phyloP scores from a whole-genome alignment of 768 basidiomycete genomes.

The Mrakia blollopis region DNA sequence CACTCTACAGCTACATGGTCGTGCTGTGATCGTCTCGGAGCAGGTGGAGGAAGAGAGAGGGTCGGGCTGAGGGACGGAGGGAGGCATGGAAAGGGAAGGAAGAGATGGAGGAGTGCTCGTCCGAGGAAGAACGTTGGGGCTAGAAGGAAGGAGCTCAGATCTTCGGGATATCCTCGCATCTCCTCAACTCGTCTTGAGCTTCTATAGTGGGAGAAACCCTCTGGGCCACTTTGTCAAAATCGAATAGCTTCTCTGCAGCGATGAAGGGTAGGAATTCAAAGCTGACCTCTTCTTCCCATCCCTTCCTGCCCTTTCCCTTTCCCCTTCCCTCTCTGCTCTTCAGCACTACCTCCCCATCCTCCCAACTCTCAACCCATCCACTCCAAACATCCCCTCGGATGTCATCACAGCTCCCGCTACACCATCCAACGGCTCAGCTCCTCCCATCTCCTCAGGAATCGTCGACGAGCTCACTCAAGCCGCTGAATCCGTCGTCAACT shows the following conservation, averaged over 20 bases:
- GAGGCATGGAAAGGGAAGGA: no score
- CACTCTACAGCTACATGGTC: no score
- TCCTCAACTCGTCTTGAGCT: no score
- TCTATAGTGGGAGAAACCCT: no score
- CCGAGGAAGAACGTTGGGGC: not conserved
- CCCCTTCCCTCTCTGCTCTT: not conserved
- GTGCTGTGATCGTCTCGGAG: no score
- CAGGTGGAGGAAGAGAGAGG: no score
- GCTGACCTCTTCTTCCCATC: not conserved
- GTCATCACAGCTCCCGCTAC: conserved; percentile 9
- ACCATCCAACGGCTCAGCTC: not conserved
- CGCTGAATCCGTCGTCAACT: conserved; percentile 2
- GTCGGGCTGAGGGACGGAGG: no score
- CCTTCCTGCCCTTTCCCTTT: not conserved
- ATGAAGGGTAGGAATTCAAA: no score
- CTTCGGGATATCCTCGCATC: no score
- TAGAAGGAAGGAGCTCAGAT: not conserved
- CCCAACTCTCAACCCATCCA: conserved; percentile 46
- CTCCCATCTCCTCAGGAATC: not conserved
- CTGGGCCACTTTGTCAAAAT: no score
- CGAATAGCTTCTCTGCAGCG: no score
- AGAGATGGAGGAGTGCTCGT: no score
- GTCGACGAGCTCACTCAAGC: conserved; percentile 1
- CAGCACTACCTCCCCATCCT: conserved; percentile 74
- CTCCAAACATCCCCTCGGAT: not conserved